phyloP scores from a whole-genome alignment of 495 filamentous ascomycete genomes.

The Hypoxylon lienhwacheense region DNA sequence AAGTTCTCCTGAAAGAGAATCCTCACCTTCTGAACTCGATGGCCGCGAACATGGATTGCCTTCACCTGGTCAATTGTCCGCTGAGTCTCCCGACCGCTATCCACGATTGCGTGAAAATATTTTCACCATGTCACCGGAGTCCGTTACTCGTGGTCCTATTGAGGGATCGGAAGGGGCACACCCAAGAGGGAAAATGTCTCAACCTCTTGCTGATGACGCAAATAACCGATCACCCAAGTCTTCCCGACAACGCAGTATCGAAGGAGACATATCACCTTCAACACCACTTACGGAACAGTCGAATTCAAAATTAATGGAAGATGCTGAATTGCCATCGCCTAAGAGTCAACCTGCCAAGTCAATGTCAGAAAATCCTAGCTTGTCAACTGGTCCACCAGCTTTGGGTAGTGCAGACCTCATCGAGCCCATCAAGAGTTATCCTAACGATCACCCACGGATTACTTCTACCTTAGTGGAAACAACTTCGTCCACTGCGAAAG shows the following conservation, averaged over 20 bases:
- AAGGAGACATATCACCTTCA: conserved; percentile 10
- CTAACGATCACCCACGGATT: conserved; percentile 9
- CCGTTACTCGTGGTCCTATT: background rate
- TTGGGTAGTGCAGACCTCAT: background rate
- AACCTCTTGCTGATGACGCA: background rate
- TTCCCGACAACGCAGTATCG: background rate
- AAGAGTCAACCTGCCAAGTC: conserved; percentile 30
- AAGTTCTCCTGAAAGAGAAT: conserved; percentile 27
- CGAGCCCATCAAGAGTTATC: background rate
- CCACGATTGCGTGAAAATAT: conserved; percentile 1
- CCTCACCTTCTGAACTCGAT: conserved; percentile 10
- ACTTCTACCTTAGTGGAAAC: conserved; percentile 7
- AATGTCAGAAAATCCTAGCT: too few relatives aligned
- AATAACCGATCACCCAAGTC: background rate
- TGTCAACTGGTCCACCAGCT: conserved; percentile 11
- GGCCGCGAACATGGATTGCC: conserved; percentile 4
- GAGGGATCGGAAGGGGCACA: background rate
- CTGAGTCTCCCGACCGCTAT: conserved; percentile 9
- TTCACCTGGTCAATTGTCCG: background rate
- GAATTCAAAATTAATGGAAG: conserved; percentile 6
- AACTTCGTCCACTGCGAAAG: conserved; percentile 13
- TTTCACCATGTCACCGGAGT: background rate
- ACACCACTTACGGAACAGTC: conserved; percentile 21
- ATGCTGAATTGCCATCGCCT: conserved; percentile 8
- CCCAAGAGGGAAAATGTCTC: background rate